Base-by-base conservation (phyloP, 495 filamentous ascomycete species). In the Lasiosphaeria miniovina region DNA sequence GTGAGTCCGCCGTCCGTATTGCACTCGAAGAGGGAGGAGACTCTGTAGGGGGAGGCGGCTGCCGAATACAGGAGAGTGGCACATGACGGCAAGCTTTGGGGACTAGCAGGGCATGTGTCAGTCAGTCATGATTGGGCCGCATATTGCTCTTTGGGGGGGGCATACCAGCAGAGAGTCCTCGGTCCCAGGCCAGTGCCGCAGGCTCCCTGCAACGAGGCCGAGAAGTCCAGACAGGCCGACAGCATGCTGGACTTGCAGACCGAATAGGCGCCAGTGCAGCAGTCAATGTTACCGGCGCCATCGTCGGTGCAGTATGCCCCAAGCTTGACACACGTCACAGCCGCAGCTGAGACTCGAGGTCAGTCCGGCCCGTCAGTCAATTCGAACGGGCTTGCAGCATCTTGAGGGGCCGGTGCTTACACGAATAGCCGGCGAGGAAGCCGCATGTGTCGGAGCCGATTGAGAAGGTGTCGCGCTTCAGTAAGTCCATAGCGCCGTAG, bases 11-110 rank as follows among this genome's bases (percentile, higher is more conserved):
- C 31, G 8, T 7, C 14, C 3, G 52, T n/a, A 4, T 45, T 33
- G 32, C 57, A 63, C 32, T 63, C 45, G 17, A 63, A 34, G n/a
- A 63, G 51, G 45, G 61, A 55, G 53, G 56, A 63, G 36, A 56
- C 36, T 52, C 53, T 59, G 56, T 52, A 36, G 2, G 56, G 56
- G 1, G 51, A 33, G 8, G 61, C 61, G 6, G 61, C 52, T 8
- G 61, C 56, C 34, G 61, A 59, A 36, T 48, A 50, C 8, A 63
- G 6, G 2, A 55, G 36, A 6, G 51, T 63, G 36, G 40, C 55
- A 31, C 61, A 63, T 33, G 51, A 49, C 1, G 56, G 56, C 10
- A 36, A 24, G 24, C 24, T 24, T 31, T 24, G 54, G 36, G 48
- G 61, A 10, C 61, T 52, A 63, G 61, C 55, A 54, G 36, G 14